Percentiles rank a stretch among this genome's conserved stretches.
Conservation (phyloP, 2,329 filamentous ascomycete species). For the Huntiella decipiens region DNA sequence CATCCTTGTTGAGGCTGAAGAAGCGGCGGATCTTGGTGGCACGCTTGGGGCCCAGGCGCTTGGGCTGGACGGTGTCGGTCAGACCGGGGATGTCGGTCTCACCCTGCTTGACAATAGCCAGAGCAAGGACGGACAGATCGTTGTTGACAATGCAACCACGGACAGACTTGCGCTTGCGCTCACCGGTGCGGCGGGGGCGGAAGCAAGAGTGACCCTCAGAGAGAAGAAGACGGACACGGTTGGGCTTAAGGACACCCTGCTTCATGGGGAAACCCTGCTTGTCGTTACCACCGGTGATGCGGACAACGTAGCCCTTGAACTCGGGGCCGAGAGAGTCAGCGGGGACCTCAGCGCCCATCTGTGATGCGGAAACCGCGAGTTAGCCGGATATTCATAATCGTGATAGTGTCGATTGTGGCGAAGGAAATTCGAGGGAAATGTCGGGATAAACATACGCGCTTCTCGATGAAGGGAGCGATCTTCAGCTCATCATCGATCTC, state of each 20-base stretch:
- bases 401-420: conserved; percentile 1
- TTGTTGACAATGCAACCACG: conserved; percentile 96
- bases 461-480: conserved; percentile 97
- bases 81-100: conserved; percentile 85
- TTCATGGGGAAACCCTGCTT: conserved; percentile 99
- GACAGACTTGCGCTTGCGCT: conserved; percentile 99
- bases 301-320: conserved; percentile 99
- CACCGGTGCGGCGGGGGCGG: conserved; percentile 88
- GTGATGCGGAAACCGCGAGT: conserved; percentile 13
- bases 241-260: conserved; percentile 98
- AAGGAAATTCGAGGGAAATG: neutral
- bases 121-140: conserved; percentile 86
- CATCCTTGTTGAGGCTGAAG: conserved; percentile 99
- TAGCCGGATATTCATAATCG: conserved; percentile 12
- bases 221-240: conserved; percentile 94
- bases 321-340: conserved; percentile 94
- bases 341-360: conserved; percentile 81
- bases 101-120: conserved; percentile 95
- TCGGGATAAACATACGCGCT: conserved; percentile 46
- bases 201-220: conserved; percentile 97
- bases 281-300: conserved; percentile 99
- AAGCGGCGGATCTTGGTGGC: conserved; percentile 99
- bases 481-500: conserved; percentile 99
- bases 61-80: conserved; percentile 95
- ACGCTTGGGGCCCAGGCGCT: conserved; percentile 98